Percentiles rank a stretch among this genome's conserved stretches.
Evolutionary conservation across 805 yeast species (phyloP).

Genomic region (Tetrapisispora taiwanensis): DNA sequence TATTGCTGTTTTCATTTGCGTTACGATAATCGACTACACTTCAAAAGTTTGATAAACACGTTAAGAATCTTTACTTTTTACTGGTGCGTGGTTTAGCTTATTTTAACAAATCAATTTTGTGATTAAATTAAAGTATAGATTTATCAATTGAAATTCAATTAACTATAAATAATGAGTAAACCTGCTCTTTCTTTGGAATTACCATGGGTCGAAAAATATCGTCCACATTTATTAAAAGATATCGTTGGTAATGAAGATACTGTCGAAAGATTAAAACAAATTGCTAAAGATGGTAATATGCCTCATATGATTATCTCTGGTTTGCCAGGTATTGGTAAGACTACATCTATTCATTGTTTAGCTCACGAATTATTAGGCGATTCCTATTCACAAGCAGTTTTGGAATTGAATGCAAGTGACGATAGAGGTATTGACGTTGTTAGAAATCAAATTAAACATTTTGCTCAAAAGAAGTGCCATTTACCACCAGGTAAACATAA

Average conservation of each 20-base stretch:
- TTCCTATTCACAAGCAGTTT: conserved; percentile 65
- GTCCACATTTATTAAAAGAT: conserved; percentile 71
- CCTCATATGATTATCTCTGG: conserved; percentile 96
- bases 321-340: conserved; percentile 94
- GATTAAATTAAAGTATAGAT: no score
- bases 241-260: conserved; percentile 93
- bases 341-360: conserved; percentile 85
- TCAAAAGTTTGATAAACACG: no score
- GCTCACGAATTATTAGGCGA: conserved; percentile 76
- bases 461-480: conserved; percentile 88
- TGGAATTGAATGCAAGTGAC: conserved; percentile 92
- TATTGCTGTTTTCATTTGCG: no score
- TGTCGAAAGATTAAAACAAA: conserved; percentile 67
- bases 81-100: no score
- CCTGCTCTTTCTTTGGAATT: conserved; percentile 17
- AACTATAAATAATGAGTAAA: neutral
- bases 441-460: conserved; percentile 83
- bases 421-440: conserved; percentile 97
- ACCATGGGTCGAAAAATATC: conserved; percentile 87
- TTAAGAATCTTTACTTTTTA: no score
- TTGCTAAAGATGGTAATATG: conserved; percentile 90
- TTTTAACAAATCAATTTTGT: no score
- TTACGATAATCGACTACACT: no score
- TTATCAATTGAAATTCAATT: no score
- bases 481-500: conserved; percentile 87